Base-by-base conservation (phyloP, 2,329 filamentous ascomycete species). In the Alternaria consortialis region DNA sequence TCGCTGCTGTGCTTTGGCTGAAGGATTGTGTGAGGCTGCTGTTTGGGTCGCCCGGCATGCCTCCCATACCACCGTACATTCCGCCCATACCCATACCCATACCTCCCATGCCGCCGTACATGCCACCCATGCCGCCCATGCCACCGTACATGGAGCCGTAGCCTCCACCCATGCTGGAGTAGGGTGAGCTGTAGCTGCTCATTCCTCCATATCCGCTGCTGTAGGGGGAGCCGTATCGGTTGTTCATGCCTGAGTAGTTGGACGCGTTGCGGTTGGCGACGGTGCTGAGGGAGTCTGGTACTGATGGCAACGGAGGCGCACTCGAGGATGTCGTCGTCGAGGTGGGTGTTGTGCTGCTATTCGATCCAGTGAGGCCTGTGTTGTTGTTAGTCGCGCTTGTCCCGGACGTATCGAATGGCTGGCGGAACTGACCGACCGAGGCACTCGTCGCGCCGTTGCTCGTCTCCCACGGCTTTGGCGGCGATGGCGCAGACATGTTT, bases 391-490 rank as follows among this genome's bases (percentile, higher is more conserved):
- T 57, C 54, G 54, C 66, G 60, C 47, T 53, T 40, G 51, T 56
- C 55, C 62, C 65, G 56, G 58, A 63, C 51, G 57, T 63, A 57
- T 34, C 50, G 58, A 54, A 42, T 55, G 50, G 58, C 48, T 44
- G 62, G 56, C 52, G 58, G 32, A 54, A 75, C 76, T 69, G 47
- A 79, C 76, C 76, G 64, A 77, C 76, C 66, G 76, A 78, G 68
- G 76, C 74, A 68, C 76, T 77, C 39, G 76, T 79, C 59, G 80
- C 84, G 64, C 87, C 86, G 80, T 90, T 91, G 68, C 90, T 86
- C 79, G 90, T 88, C 83, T 99, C 95, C 95, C 95, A 99, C 47
- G 95, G 95, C 82, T 99, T 99, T 57, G 95, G 95, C 76, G 95
- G 95, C 80, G 94, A 97, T 67, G 83, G 83, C 68, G 85, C 82